Evolutionary conservation across 495 filamentous ascomycete species (phyloP).

Genomic region (Trichoderma parareesei): DNA sequence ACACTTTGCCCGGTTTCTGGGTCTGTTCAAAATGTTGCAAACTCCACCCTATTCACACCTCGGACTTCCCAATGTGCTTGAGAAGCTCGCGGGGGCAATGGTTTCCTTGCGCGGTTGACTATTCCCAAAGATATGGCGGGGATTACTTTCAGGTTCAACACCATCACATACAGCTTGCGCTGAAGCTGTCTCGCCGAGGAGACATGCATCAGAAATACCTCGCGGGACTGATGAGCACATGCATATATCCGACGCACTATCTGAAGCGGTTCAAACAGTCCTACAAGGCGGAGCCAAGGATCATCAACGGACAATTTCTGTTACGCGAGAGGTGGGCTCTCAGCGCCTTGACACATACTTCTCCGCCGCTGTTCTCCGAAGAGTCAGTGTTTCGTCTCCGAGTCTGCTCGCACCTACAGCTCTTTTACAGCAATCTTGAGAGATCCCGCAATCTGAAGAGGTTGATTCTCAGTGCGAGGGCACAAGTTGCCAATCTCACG

Average conservation of each 20-base stretch:
- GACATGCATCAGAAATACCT: constrained; percentile 18
- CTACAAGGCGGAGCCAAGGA: background rate
- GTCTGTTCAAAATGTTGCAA: background rate
- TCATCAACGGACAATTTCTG: background rate
- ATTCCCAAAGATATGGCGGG: background rate
- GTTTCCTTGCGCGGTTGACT: background rate
- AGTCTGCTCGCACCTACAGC: background rate
- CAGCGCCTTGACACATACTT: background rate
- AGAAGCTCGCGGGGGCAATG: background rate
- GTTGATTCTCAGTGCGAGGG: background rate
- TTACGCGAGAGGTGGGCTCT: background rate
- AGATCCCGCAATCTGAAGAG: background rate
- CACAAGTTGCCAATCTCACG: background rate
- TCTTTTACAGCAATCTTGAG: background rate
- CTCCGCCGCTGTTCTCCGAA: background rate
- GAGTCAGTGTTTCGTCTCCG: background rate
- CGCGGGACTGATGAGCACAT: background rate
- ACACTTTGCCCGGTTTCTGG: background rate
- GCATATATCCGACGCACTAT: background rate
- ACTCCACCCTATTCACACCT: background rate
- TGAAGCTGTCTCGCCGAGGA: background rate
- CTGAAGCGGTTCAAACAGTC: background rate
- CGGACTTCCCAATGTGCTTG: background rate
- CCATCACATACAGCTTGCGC: background rate
- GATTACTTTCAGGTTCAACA: background rate